Evolutionary conservation across 1,284 basidiomycete species (phyloP), one percentile per base, ranked within the genome.

Genomic region (Naganishia sp.): DNA sequence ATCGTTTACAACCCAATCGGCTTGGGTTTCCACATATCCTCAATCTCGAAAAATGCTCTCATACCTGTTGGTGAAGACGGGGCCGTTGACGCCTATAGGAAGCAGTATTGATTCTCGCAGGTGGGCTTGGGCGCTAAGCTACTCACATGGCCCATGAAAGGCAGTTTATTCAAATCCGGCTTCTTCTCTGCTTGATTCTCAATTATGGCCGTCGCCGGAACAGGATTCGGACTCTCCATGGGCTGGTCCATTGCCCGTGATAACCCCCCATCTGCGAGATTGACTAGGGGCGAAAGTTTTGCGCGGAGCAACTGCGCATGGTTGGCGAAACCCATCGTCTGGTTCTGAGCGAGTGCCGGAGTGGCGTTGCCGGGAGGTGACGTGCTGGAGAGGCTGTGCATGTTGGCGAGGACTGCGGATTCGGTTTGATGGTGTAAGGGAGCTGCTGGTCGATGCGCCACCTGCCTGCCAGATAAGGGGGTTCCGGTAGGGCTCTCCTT

Each of bases 101-200:
- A 6, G 42, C 36, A 23, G 42, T 46, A 16, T 31, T 39, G 1
- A 18, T 0, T 21, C 18, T 46, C 1, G 43, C 18, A 21, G 15
- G 7, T 1, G 18, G 36, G 39, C 15, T 7, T 2, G 21, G 2
- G 4, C 28, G 13, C 7, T 3, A 5, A 6, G 16, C 13, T n/a
- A 61, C 59, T 43, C 48, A 61, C 59, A 52, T 61, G 59, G 36
- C 65, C 57, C 56, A 66, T 50, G 50, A 61, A 66, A 3, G 56
- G 55, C 49, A 65, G 18, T 25, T 43, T 50, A 25, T 46, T 39
- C 11, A 21, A 16, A 21, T 2, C 11, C 31, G 33, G 39, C 4
- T 36, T 13, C 43, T 16, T 33, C 18, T 33, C 23, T 3, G 39
- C 7, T 23, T 28, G 36, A 3, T 16, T 16, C 36, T n/a, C 25